Evolutionary conservation across 768 basidiomycete genomes (phyloP), one percentile per base, ranked within the genome.

Genomic region (Lactarius sp.): DNA sequence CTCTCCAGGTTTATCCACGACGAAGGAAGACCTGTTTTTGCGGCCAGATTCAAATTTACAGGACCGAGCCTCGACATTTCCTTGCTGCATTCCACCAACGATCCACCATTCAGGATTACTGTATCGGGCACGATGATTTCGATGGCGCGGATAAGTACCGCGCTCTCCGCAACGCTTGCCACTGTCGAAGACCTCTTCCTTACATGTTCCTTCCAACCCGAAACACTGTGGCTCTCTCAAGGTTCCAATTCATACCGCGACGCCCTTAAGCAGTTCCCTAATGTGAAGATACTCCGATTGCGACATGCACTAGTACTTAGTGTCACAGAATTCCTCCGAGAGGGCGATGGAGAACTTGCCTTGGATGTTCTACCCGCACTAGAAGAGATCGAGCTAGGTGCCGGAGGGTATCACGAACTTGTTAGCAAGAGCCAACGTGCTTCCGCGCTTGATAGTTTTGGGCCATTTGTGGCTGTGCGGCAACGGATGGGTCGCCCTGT

Each of bases 121-220:
- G 5, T 53, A 9, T 12, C 36, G 4, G 6, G 6, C 0, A 10
- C 4, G 12, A 27, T 31, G 2, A 4, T 31, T 51, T 50, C 57
- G 1, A n/a, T 59, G 3, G 10, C 1, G 1, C 14, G 8, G 10
- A 20, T 27, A 27, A 27, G 27, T 27, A 27, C 27, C 27, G 27
- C 20, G 20, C 46, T 47, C 20, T 22, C 20, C 46, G 9, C 14
- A 18, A 20, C n/a, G 13, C n/a, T 47, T 9, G n/a, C 46, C 46
- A 47, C 46, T 20, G 57, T 51, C 0, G 41, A 58, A 51, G 51
- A 58, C 9, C 59, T 60, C 41, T 0, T 37, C 33, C 12, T 63
- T 13, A 8, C 2, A 9, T 18, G 20, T 4, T 9, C 12, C 12
- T 9, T n/a, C 46, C 20, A 20, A 10, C 20, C 46, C 6, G 6